Evolutionary conservation across 805 yeast species (phyloP), one percentile per base, ranked within the genome.

Genomic region (Kluyveromyces wickerhamii): DNA sequence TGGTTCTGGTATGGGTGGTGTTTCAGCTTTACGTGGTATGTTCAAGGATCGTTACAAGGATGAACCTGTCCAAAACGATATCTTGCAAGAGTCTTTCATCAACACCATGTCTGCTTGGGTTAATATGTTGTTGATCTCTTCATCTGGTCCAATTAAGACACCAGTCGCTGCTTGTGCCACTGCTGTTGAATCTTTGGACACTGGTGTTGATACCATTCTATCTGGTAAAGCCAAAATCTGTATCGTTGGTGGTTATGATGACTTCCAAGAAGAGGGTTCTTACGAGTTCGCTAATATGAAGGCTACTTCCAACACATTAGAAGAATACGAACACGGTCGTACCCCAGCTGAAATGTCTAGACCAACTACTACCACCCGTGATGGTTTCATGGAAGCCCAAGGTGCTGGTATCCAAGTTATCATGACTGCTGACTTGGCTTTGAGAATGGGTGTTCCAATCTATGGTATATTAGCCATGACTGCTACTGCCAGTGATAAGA

Each of bases 1-100:
- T 32, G 99, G 99, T 70, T 87, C 96, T 38, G 99, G 99, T 77
- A 89, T 92, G 95, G 99, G 99, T 67, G 99, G 99, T 80, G 94
- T 89, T 52, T 62, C 82, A 50, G 98, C 99, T 35, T 67, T 92
- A 57, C 84, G 94, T 63, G 96, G 96, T 52, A 92, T 92, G 97
- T 92, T 87, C 72, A 87, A 74, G 65, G 95, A 89, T 58, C 79
- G 99, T 68, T 92, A 72, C 69, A 68, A 75, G 50, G 99, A 92
- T 61, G 71, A 71, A 64, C 96, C 95, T 37, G 96, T 88, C 37
- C 98, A 94, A 70, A 92, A 85, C 60, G 99, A 92, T 66, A 82
- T 92, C 49, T 71, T 92, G 51, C 98, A 89, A 67, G 99, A 92
- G 67, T 88, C 98, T 40, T 92, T 92, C 68, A 88, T 94, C 69